phyloP scores from a whole-genome alignment of 352 stramenopile species.

The Pythium dissotocum region DNA sequence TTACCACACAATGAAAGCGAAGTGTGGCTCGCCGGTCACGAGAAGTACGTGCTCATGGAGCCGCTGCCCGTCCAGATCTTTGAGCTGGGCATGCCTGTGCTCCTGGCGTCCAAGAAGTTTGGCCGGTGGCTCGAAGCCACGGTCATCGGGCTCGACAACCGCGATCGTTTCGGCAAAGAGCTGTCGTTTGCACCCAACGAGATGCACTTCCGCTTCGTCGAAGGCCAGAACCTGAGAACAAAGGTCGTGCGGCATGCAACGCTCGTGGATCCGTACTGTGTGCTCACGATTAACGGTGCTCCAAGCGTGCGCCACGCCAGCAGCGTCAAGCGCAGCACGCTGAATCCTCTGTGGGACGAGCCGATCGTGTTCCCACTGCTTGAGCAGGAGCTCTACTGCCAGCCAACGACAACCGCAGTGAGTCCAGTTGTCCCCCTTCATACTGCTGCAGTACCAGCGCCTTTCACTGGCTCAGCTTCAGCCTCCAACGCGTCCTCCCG shows the following conservation, averaged over 20 bases:
- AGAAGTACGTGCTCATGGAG: conserved; percentile 47
- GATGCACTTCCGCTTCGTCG: conserved; percentile 53
- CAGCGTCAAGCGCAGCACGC: conserved; percentile 37
- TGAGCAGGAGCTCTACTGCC: conserved; percentile 31
- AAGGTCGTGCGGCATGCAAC: conserved; percentile 31
- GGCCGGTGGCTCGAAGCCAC: conserved; percentile 50
- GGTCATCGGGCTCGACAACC: conserved; percentile 40
- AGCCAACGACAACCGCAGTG: neutral
- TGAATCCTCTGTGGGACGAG: conserved; percentile 42
- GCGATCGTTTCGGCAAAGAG: conserved; percentile 44
- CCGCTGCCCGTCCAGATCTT: conserved; percentile 55
- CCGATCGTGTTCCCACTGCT: conserved; percentile 31
- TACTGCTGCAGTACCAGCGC: neutral
- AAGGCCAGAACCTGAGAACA: conserved; percentile 50
- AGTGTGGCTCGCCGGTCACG: conserved; percentile 47
- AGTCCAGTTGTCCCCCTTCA: neutral
- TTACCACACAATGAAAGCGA: conserved; percentile 28
- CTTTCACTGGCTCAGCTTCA: neutral
- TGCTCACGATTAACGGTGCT: conserved; percentile 37
- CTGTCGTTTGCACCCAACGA: conserved; percentile 42
- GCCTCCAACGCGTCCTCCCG: conserved; percentile 21
- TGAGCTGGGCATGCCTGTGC: conserved; percentile 45
- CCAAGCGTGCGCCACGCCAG: conserved; percentile 38
- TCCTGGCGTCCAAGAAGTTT: conserved; percentile 53
- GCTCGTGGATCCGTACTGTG: conserved; percentile 56